Conservation (phyloP, 306 rosid species). For the peach (Prunus persica) region DNA sequence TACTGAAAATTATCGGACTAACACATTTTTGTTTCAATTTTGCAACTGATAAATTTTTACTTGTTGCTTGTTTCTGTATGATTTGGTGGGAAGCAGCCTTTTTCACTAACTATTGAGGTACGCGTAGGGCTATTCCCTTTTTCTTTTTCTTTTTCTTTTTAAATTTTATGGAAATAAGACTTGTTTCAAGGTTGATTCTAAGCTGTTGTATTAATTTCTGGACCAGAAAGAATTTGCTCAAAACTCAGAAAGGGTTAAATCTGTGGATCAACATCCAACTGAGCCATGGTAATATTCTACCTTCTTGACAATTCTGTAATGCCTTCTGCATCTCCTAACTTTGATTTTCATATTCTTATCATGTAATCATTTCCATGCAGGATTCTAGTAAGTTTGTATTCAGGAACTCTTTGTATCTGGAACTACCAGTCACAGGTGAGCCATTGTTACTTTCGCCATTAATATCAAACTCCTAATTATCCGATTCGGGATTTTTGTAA, state of each 20-base stretch:
- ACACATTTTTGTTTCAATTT: neutral
- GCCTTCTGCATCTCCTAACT: neutral
- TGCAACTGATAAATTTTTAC: neutral
- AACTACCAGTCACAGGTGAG: conserved; percentile 58
- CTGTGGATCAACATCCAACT: conserved; percentile 71
- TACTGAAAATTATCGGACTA: neutral
- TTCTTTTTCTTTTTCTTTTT: no score
- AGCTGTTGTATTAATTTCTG: conserved; percentile 9
- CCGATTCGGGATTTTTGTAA: no score
- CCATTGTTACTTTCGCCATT: neutral
- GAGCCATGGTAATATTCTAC: conserved; percentile 60
- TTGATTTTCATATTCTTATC: neutral
- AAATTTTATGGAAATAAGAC: no score
- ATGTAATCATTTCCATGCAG: conserved; percentile 15
- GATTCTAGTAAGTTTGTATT: conserved; percentile 61
- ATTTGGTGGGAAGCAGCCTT: conserved; percentile 29
- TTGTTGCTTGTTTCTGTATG: conserved; percentile 10
- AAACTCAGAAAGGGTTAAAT: conserved; percentile 69
- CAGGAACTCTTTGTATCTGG: conserved; percentile 64
- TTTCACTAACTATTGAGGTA: conserved; percentile 52
- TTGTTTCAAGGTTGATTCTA: neutral
- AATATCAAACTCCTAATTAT: no score
- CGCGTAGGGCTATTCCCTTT: conserved; percentile 6
- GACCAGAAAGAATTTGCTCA: conserved; percentile 58
- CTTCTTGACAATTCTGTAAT: neutral